These are phyloP conservation scores for Terfezia claveryi DNA, from an alignment of 495 filamentous ascomycete genomes.

Conservation along the genomic window DNA sequence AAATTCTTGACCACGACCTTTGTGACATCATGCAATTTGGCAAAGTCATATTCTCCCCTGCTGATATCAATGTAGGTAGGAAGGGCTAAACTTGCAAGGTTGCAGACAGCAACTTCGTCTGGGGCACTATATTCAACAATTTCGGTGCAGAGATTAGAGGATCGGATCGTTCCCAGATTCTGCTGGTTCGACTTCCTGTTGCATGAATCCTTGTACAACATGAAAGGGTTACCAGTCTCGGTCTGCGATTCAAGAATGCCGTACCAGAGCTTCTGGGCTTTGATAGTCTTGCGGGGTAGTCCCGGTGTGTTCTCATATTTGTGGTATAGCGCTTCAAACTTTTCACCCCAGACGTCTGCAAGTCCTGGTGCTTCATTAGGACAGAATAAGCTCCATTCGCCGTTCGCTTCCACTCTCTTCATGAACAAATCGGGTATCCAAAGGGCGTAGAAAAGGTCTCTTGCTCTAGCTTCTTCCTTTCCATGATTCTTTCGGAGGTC, in stretches of 20 bases:
- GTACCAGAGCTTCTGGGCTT: conserved; percentile 98
- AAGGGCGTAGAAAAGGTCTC: conserved; percentile 90
- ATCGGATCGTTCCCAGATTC: conserved; percentile 92
- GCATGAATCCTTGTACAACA: conserved; percentile 97
- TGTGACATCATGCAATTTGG: conserved; percentile 79
- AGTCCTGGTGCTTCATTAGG: conserved; percentile 86
- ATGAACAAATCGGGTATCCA: conserved; percentile 99
- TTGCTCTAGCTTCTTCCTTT: conserved; percentile 79
- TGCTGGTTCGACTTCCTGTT: conserved; percentile 99
- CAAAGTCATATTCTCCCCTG: conserved; percentile 70
- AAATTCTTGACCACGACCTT: conserved; percentile 78
- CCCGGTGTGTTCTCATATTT: conserved; percentile 75
- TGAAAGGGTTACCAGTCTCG: conserved; percentile 96
- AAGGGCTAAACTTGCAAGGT: conserved; percentile 81
- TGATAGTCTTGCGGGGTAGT: conserved; percentile 68
- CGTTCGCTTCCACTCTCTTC: conserved; percentile 93
- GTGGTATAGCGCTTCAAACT: conserved; percentile 88
- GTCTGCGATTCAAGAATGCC: conserved; percentile 93
- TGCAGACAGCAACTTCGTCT: conserved; percentile 96
- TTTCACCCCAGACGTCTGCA: conserved; percentile 89
- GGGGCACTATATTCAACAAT: conserved; percentile 94
- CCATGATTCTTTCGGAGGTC: conserved; percentile 98
- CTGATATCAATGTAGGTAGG: conserved; percentile 71
- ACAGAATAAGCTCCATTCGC: conserved; percentile 92
- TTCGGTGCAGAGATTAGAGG: conserved; percentile 96